Conservation (phyloP, 805 yeast genomes). For the Saturnispora sanitii region DNA sequence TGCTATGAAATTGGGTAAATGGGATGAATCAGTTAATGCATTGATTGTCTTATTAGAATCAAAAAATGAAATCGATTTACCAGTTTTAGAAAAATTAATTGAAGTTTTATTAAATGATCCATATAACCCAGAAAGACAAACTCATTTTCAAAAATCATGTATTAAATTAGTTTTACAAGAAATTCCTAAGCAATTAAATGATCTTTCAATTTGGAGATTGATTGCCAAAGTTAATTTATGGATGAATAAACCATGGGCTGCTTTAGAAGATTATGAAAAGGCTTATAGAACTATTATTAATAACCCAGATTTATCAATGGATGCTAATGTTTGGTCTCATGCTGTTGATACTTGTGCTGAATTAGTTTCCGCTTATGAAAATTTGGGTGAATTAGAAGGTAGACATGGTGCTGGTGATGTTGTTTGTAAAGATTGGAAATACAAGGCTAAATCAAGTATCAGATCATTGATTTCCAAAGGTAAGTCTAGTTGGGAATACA, state of each 20-base stretch:
- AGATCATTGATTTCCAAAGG: constrained; percentile 75
- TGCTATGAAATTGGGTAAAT: constrained; percentile 71
- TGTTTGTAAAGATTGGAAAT: constrained; percentile 91
- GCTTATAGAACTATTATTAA: constrained; percentile 68
- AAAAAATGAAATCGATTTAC: constrained; percentile 59
- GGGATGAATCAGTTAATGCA: constrained; percentile 82
- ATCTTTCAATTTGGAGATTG: constrained; percentile 67
- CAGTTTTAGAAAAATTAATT: constrained; percentile 63
- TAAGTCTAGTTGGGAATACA: constrained; percentile 66
- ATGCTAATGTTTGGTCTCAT: constrained; percentile 59
- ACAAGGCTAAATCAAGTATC: constrained; percentile 64
- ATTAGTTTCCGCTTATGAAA: constrained; percentile 75
- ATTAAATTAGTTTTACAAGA: constrained; percentile 60
- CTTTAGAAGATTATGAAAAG: constrained; percentile 76
- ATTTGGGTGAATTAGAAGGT: constrained; percentile 78
- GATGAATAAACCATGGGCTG: constrained; percentile 81
- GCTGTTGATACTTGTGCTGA: constrained; percentile 75
- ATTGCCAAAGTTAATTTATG: constrained; percentile 82
- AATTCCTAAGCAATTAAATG: constrained; percentile 59
- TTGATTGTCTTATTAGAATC: constrained; percentile 51
- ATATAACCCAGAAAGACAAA: constrained; percentile 29
- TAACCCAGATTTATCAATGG: constrained; percentile 51
- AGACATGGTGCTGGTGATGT: constrained; percentile 68
- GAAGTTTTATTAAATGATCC: constrained; percentile 53
- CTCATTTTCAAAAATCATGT: constrained; percentile 60